Base-by-base conservation (phyloP, 2,329 filamentous ascomycete species). In the Orbilia oligospora region DNA sequence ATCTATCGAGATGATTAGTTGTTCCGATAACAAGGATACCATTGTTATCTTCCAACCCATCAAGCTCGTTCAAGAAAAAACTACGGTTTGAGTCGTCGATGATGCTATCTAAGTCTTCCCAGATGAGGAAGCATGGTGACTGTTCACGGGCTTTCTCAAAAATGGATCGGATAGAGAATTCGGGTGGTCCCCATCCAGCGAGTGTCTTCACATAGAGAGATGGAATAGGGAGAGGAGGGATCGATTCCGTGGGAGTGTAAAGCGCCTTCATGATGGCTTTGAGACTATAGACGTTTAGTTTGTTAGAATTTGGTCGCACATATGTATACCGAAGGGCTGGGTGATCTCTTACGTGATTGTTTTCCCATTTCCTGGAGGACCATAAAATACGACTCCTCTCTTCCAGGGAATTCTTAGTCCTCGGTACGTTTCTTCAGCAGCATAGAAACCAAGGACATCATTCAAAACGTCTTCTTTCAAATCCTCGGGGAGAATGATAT, bases 31-130 rank as follows among this genome's bases (percentile, higher is more conserved):
- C 91, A 81, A 92, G 88, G 66, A 92, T 91, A 10, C 91, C 91
- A 80, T 92, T 89, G 80, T 93, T 93, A 80, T 86, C 88, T 81
- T 89, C 88, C 10, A 93, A 87, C 0, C 91, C 91, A 79, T 93
- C 91, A 2, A 92, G 88, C 83, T 92, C 90, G 82, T 92, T 93
- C 58, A 92, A 86, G 84, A 93, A 93, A 85, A 91, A 92, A 66
- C 87, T 89, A 30, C 91, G 86, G 14, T 91, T 88, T 1, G 82
- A 80, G 68, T 90, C 88, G 10, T 86, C 87, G 53, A 93, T 88
- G 38, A 92, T 87, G 8, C 88, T 90, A 82, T 93, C 91, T 4
- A 93, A 86, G 80, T 93, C 91, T 83, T 93, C 91, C 73, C 93
- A 91, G 48, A 93, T 89, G 2, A 93, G 87, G 78, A 91, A 88